Percentiles rank a stretch among this genome's conserved stretches.
Conservation (phyloP, 148 eudicot species). For the Spergularia marina region DNA sequence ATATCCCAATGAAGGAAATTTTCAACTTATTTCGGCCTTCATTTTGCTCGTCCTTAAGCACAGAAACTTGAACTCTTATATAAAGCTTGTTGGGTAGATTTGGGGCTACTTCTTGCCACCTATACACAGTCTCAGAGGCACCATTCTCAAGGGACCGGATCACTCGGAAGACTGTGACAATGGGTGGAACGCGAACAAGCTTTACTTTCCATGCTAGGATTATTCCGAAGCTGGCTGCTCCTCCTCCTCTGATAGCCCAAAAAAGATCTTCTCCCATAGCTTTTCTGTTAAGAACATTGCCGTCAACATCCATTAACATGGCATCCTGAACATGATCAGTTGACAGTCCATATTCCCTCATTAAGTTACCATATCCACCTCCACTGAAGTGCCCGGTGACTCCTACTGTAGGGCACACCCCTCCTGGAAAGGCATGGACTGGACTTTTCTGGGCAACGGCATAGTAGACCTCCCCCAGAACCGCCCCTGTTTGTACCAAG, state of each 20-base stretch:
- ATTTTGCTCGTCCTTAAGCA: conserved; percentile 3
- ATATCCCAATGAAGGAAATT: conserved; percentile 18
- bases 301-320: conserved; percentile 24
- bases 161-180: conserved; percentile 7
- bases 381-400: conserved; percentile 23
- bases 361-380: conserved; percentile 24
- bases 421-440: conserved; percentile 17
- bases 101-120: conserved; percentile 10
- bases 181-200: conserved; percentile 5
- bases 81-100: conserved; percentile 10
- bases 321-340: conserved; percentile 18
- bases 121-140: not conserved
- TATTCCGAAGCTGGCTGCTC: conserved; percentile 13
- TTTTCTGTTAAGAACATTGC: conserved; percentile 20
- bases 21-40: conserved; percentile 6
- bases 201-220: conserved; percentile 11
- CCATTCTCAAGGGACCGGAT: conserved; percentile 8
- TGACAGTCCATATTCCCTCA: conserved; percentile 22
- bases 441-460: conserved; percentile 15
- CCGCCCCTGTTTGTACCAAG: conserved; percentile 19
- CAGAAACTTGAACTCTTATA: not conserved
- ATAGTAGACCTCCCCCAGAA: conserved; percentile 24
- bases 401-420: conserved; percentile 20
- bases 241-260: conserved; percentile 13
- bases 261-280: conserved; percentile 18